Evolutionary conservation across 2,329 filamentous ascomycete genomes (phyloP), one percentile per base, ranked within the genome.

Genomic region (Arthrobotrys sinensis): DNA sequence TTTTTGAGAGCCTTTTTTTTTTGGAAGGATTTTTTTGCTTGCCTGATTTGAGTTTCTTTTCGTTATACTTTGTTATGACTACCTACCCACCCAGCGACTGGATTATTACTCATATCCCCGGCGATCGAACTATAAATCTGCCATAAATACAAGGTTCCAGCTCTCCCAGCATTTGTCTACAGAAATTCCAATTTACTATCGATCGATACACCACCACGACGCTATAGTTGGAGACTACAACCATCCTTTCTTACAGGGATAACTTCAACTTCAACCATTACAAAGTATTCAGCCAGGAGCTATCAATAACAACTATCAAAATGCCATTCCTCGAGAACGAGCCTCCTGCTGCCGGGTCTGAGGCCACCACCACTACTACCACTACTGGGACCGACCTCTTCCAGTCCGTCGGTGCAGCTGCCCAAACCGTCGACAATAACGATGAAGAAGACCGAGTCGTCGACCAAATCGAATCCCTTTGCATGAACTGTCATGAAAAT

Each of bases 401-500:
- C 75, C 80, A 81, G 55, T 53, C 78, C 10, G 81, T 82, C 43
- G 81, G 81, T 5, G 72, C 75, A 16, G 79, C 76, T n/a, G 81
- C 81, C 12, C 71, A 81, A 48, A 73, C 65, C 28, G 73, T 81
- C 11, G 75, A 80, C n/a, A 46, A 57, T 32, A 60, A 62, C 19
- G 65, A 66, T 11, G 64, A 66, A 14, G 64, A 76, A 40, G 80
- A 72, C n/a, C 65, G 82, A n/a, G 85, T 85, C 40, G 81, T 86
- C 4, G 85, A 86, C 81, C 82, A 85, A 62, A 81, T 87, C 21
- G 92, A 94, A 85, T 93, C 91, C 80, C 87, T 95, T 21, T 95
- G 92, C 87, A 94, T 95, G 92, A 94, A 93, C 86, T 95, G 92
- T 85, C 89, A 91, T 81, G 87, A 93, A 81, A 92, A 93, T 87